Percentiles rank a stretch among this genome's conserved stretches.
Conservation (phyloP, 345 rosid species). For the Populus simonii region DNA sequence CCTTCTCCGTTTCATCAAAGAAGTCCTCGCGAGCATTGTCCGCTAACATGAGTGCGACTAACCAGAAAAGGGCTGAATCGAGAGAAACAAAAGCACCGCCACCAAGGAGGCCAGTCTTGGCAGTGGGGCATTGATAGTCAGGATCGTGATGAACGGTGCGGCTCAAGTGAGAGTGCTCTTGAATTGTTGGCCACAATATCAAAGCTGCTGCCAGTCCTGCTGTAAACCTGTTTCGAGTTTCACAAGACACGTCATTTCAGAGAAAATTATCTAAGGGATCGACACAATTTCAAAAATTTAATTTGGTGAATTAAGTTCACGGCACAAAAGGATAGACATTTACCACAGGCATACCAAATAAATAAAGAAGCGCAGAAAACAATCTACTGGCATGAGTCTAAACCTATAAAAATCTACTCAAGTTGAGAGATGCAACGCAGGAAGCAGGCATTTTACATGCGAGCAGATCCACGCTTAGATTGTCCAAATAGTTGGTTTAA, state of each 20-base stretch:
- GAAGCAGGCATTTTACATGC: background rate
- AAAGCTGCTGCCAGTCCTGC: conserved; percentile 58
- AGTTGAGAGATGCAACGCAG: background rate
- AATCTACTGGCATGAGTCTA: background rate
- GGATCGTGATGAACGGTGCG: conserved; percentile 52
- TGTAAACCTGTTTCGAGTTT: conserved; percentile 35
- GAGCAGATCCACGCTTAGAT: background rate
- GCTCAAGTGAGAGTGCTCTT: conserved; percentile 64
- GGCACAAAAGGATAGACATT: background rate
- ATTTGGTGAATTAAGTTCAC: background rate
- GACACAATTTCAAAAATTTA: background rate
- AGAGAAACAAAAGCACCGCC: conserved; percentile 84
- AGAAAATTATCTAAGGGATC: background rate
- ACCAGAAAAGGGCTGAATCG: conserved; percentile 76
- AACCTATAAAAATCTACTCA: background rate
- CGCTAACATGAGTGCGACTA: conserved; percentile 71
- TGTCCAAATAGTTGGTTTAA: too few relatives aligned
- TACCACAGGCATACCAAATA: background rate
- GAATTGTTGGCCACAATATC: conserved; percentile 69
- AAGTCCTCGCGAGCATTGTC: conserved; percentile 84
- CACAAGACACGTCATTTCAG: background rate
- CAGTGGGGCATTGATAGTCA: conserved; percentile 58
- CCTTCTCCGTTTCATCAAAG: conserved; percentile 54
- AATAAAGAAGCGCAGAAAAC: background rate
- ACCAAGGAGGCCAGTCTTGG: conserved; percentile 84